Base-by-base conservation (phyloP, 345 rosid species). In the Hevea brasiliensis region DNA sequence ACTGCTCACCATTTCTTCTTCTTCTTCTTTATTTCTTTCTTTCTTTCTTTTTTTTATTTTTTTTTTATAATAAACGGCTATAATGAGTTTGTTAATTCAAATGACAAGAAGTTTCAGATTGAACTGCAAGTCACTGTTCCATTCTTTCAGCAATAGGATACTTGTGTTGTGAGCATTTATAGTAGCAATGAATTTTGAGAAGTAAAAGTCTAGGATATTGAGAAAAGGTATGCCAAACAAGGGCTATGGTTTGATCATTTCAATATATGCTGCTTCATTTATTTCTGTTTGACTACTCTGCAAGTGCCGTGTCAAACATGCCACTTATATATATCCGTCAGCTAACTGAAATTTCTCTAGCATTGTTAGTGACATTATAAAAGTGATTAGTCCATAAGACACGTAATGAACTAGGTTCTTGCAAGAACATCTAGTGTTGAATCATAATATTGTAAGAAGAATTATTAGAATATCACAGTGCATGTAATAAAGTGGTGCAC, bases 271-370 rank as follows among this genome's bases (percentile, higher is more conserved):
- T 55, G 18, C 58, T 54, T 67, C 76, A 77, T 74, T 63, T 74
- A 78, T 74, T 71, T 77, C 61, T 67, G 27, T 51, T 69, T 53
- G 74, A 53, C 50, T 23, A 42, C 44, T 41, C 63, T 37, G 21
- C 44, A 20, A 15, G 32, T 21, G 1, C 12, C 2, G 20, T 6
- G 0, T 32, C 21, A 47, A 61, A 18, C 21, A 37, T n/a, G n/a
- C n/a, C 37, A 32, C 4, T 32, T 32, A 4, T 32, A 32, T 32
- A 4, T 32, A 4, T 32, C 37, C 37, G 2, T 2, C 37, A 32
- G 4, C 37, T 32, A 32, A 2, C 37, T 32, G 37, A 32, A 32
- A 32, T n/a, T n/a, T n/a, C n/a, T n/a, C n/a, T n/a, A n/a, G n/a
- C 37, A 4, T 32, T 32, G 37, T 32, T 32, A 32, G 4, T 4